These are phyloP conservation scores for Mrakia gelida DNA, from an alignment of 768 basidiomycete species.

Conservation along the genomic window DNA sequence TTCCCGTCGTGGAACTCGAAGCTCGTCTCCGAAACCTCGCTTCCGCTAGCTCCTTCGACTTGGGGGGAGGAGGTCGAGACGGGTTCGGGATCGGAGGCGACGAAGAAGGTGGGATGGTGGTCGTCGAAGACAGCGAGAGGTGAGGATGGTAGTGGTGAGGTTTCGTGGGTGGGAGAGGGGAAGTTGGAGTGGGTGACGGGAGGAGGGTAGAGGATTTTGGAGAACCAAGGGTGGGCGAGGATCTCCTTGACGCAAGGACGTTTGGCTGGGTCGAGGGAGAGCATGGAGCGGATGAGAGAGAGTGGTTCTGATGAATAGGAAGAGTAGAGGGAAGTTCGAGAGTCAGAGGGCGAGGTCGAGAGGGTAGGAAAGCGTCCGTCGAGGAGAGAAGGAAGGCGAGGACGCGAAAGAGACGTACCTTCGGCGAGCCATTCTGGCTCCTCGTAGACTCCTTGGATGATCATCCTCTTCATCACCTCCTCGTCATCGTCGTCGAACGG, in stretches of 20 bases:
- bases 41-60: slow-evolving; percentile 16
- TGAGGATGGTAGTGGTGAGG: not conserved
- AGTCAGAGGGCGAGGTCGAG: not conserved
- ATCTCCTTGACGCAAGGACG: slow-evolving; percentile 80
- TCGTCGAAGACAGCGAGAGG: slow-evolving; percentile 32
- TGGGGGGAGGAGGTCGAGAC: slow-evolving; percentile 30
- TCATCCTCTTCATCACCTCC: slow-evolving; percentile 70
- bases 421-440: slow-evolving; percentile 87
- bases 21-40: slow-evolving; percentile 36
- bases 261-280: slow-evolving; percentile 69
- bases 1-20: slow-evolving; percentile 36
- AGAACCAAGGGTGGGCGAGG: slow-evolving; percentile 82
- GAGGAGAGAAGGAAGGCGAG: not conserved
- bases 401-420: slow-evolving; percentile 52
- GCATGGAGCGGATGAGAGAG: slow-evolving; percentile 69
- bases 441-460: slow-evolving; percentile 80
- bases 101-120: slow-evolving; percentile 16
- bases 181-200: slow-evolving; percentile 19
- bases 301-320: slow-evolving; percentile 63
- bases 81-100: not conserved
- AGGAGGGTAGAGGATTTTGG: slow-evolving; percentile 32
- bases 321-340: not conserved
- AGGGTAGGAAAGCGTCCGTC: not conserved
- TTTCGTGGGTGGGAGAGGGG: not conserved
- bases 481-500: slow-evolving; percentile 78